Evolutionary conservation across 306 rosid genomes (phyloP), one percentile per base, ranked within the genome.

Genomic region (Vigna nakashimae): DNA sequence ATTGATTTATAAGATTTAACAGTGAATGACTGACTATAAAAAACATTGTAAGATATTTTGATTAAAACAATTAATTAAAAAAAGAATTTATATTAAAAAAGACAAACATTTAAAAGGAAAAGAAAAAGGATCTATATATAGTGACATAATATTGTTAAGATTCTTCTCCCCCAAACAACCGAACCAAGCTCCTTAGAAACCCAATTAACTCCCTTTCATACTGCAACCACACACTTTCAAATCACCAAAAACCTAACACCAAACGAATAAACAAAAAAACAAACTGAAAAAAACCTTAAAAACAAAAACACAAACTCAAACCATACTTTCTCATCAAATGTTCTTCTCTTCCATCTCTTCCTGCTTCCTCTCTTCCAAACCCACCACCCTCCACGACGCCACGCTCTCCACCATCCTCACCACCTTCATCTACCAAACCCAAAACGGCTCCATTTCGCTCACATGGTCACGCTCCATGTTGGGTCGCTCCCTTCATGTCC

Each of bases 391-490:
- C 50, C 42, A 65, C 20, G 42, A 69, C 60, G 78, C 84, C 1
- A 1, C 87, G 84, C 79, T 80, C 96, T 78, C 73, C 86, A 73
- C 79, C 16, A 87, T 88, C 66, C 89, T 91, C 56, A 87, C 93
- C 65, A 87, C 95, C 49, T 88, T 88, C 42, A 85, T 88, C 64
- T 93, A 89, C 89, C 89, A 90, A 80, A 93, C 97, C 15, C 78
- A 83, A 56, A 70, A 79, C 32, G 98, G 95, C 50, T 72, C 86
- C 58, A 85, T 93, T 68, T 85, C 97, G 12, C 86, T 91, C 30
- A 89, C 97, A 1, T 93, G 98, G 98, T 93, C 95, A 1, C 95
- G 93, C 65, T 89, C 97, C 76, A 83, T 91, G 73, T 72, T 91
- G 0, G 89, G 95, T 24, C 96, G 91, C 43, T 85, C 97, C n/a